A percentile compares a stretch with the other conserved stretches of the same genome.
Conservation (phyloP, 371 early-diverging fungal genomes). For the Rhizomucor miehei region DNA sequence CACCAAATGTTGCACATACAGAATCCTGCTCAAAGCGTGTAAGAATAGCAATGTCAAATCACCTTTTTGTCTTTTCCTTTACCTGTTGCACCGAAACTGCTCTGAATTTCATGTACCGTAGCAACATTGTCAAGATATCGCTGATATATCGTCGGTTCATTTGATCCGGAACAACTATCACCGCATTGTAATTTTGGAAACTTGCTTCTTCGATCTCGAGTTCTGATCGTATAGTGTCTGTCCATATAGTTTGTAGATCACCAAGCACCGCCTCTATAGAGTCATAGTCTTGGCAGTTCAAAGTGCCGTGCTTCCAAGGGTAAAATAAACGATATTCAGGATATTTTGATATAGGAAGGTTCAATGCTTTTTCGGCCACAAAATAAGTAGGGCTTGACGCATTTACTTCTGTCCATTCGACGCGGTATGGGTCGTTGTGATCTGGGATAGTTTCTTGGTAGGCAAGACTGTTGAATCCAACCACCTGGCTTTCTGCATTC, state of each 20-base stretch:
- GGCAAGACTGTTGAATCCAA: conserved; percentile 68
- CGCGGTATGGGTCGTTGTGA: conserved; percentile 87
- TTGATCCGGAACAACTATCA: conserved; percentile 79
- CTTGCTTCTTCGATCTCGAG: conserved; percentile 61
- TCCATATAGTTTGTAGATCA: conserved; percentile 82
- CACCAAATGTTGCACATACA: conserved; percentile 81
- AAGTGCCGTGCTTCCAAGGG: conserved; percentile 71
- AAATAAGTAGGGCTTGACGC: conserved; percentile 36
- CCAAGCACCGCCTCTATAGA: conserved; percentile 62
- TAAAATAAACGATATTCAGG: conserved; percentile 47
- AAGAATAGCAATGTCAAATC: neutral
- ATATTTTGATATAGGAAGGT: conserved; percentile 34
- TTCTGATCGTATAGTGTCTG: conserved; percentile 64
- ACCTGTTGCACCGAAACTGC: conserved; percentile 73
- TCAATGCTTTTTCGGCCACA: conserved; percentile 62
- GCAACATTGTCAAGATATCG: conserved; percentile 63
- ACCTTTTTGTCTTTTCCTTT: neutral
- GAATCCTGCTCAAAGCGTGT: conserved; percentile 53
- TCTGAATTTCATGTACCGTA: conserved; percentile 75
- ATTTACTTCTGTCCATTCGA: conserved; percentile 74
- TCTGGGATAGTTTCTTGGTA: conserved; percentile 73
- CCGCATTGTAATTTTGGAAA: conserved; percentile 64
- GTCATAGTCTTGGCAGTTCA: conserved; percentile 74
- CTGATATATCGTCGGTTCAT: conserved; percentile 63
- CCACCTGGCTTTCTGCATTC: conserved; percentile 71